phyloP scores from a whole-genome alignment of 192 early-diverging fungal genomes.

The Bifiguratus adelaidae region DNA sequence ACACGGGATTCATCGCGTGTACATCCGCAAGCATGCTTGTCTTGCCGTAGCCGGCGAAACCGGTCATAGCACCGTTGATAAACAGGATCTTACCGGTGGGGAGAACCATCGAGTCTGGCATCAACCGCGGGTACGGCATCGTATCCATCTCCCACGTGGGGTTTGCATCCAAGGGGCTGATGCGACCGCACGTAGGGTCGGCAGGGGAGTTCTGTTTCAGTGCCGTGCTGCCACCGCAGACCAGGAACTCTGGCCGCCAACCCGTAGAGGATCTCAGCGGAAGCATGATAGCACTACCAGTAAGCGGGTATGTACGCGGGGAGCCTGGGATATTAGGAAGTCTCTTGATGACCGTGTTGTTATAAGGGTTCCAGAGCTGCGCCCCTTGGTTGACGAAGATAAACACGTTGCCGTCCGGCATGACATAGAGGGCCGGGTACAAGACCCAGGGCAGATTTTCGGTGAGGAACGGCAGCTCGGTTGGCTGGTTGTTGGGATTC shows the following conservation, averaged over 20 bases:
- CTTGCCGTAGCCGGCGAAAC: conserved; percentile 20
- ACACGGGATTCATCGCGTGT: conserved; percentile 16
- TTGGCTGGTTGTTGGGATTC: background rate
- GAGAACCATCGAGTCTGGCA: conserved; percentile 22
- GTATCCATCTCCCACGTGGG: conserved; percentile 25
- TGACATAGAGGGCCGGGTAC: conserved; percentile 20
- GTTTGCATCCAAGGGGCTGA: conserved; percentile 11
- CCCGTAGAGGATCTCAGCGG: conserved; percentile 18
- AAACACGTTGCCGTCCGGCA: conserved; percentile 25
- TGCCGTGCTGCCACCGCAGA: conserved; percentile 21
- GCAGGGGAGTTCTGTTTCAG: conserved; percentile 13
- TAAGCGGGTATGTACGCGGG: conserved; percentile 41
- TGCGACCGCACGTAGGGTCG: conserved; percentile 24
- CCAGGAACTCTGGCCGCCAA: conserved; percentile 20
- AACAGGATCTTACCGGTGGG: conserved; percentile 17
- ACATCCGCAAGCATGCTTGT: background rate
- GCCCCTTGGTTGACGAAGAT: conserved; percentile 24
- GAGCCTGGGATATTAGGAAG: conserved; percentile 34
- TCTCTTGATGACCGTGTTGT: conserved; percentile 5
- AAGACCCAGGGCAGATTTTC: conserved; percentile 9
- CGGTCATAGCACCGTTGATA: conserved; percentile 18
- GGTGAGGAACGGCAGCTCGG: background rate
- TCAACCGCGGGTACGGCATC: conserved; percentile 21
- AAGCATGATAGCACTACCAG: conserved; percentile 26
- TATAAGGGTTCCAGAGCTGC: conserved; percentile 10